These are phyloP conservation scores for Zygoascus ofunaensis DNA, from an alignment of 805 yeast species.

Conservation along the genomic window DNA sequence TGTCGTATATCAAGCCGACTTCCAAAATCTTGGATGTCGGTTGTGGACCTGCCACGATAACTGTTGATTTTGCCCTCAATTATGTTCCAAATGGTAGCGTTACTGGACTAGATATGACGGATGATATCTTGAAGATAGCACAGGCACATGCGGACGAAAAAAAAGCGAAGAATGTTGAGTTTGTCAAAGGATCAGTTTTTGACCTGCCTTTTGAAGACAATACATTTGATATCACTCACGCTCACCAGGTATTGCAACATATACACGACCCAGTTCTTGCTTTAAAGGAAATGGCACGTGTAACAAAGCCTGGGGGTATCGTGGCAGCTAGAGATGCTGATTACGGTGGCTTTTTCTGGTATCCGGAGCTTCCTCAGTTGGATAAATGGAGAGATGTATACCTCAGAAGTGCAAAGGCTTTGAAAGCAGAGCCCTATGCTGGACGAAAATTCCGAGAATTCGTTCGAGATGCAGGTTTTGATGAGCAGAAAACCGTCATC, in stretches of 20 bases:
- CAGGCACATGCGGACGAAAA: conserved; percentile 11
- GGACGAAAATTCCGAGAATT: conserved; percentile 12
- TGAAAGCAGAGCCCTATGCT: conserved; percentile 19
- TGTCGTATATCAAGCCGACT: conserved; percentile 25
- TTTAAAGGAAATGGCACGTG: conserved; percentile 32
- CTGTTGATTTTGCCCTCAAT: conserved; percentile 28
- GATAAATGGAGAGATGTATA: conserved; percentile 12
- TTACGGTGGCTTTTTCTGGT: conserved; percentile 14
- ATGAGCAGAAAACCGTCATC: conserved; percentile 2
- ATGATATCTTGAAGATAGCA: conserved; percentile 27
- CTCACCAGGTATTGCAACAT: conserved; percentile 34
- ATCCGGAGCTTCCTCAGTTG: conserved; percentile 14
- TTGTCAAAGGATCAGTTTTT: conserved; percentile 27
- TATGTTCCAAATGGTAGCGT: conserved; percentile 27
- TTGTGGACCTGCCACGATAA: conserved; percentile 37
- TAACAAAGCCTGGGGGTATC: conserved; percentile 29
- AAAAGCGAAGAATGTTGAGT: conserved; percentile 19
- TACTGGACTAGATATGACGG: conserved; percentile 30
- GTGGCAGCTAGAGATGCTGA: conserved; percentile 32
- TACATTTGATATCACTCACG: conserved; percentile 33
- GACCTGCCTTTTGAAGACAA: conserved; percentile 30
- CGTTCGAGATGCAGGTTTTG: conserved; percentile 17
- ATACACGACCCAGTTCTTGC: conserved; percentile 30
- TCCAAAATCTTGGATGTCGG: conserved; percentile 34
- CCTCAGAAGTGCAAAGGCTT: conserved; percentile 11